Evolutionary conservation across 2,329 filamentous ascomycete species (phyloP).

Genomic region (Ophiostoma ulmi): DNA sequence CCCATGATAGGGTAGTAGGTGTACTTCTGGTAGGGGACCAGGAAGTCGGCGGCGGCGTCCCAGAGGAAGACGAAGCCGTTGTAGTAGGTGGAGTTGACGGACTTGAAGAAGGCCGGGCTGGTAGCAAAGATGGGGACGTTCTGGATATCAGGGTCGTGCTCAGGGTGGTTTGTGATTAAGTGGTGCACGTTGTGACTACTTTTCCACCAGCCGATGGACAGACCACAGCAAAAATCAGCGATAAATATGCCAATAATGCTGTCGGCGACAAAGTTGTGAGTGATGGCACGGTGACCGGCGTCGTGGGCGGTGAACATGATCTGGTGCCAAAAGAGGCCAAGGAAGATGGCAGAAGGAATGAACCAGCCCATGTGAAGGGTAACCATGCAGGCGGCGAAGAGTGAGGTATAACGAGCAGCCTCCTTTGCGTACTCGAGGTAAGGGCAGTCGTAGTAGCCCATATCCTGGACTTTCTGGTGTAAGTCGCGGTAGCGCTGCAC

Average conservation of each 20-base stretch:
- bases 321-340: slow-evolving; percentile 64
- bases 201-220: slow-evolving; percentile 67
- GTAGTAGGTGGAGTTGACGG: slow-evolving; percentile 61
- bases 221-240: slow-evolving; percentile 60
- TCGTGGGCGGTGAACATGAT: slow-evolving; percentile 66
- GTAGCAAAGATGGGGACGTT: slow-evolving; percentile 66
- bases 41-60: slow-evolving; percentile 54
- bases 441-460: slow-evolving; percentile 54
- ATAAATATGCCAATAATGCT: slow-evolving; percentile 58
- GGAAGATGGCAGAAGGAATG: slow-evolving; percentile 50
- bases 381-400: slow-evolving; percentile 48
- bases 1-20: slow-evolving; percentile 65
- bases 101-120: slow-evolving; percentile 59
- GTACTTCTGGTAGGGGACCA: slow-evolving; percentile 58
- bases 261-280: slow-evolving; percentile 53
- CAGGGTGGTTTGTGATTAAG: slow-evolving; percentile 59
- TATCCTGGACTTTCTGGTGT: slow-evolving; percentile 49
- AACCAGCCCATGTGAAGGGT: slow-evolving; percentile 50
- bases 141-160: slow-evolving; percentile 57
- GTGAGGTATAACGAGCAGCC: slow-evolving; percentile 46
- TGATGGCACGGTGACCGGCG: slow-evolving; percentile 59
- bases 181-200: slow-evolving; percentile 65
- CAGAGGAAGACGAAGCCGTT: slow-evolving; percentile 56
- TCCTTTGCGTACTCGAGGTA: slow-evolving; percentile 57
- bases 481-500: slow-evolving; percentile 51